Base-by-base conservation (phyloP, 305 asterid genomes). In the Lippia alba region DNA sequence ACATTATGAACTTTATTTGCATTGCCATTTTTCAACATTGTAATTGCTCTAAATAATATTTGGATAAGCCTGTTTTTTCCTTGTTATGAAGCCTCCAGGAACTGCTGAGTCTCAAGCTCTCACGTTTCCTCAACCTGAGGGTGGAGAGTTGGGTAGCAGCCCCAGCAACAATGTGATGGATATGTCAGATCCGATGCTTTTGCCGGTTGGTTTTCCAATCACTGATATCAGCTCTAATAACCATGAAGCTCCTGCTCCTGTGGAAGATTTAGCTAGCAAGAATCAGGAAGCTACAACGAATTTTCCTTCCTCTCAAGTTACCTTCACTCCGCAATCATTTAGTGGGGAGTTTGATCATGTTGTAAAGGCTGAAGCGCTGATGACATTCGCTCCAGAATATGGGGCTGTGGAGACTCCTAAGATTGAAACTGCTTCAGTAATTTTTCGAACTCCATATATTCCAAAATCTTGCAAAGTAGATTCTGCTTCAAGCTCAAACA, bases 371-470 rank as follows among this genome's bases (percentile, higher is more conserved):
- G 99, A 95, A 83, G 99, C 98, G 17, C 74, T 91, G 72, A 86
- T 95, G 93, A 89, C 99, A 76, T 95, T 95, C 78, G 98, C 99
- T 72, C 94, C 96, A 16, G 97, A 95, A 80, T 95, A 89, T 74
- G 96, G 98, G 68, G 97, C 96, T 55, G 96, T 95, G 70, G 92
- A 95, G 80, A 79, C 96, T 83, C 80, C 92, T 65, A 76, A 81
- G 75, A 80, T 79, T 79, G 97, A 89, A 79, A 72, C 74, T 46
- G 76, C 96, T 61, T 84, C 96, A 1, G 84, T 81, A 16, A 85
- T 92, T 65, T 88, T 95, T 75, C 86, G 81, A 78, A 95, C 92
- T 75, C 99, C 99, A 0, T 95, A 95, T 75, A 64, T 92, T 70
- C 99, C 99, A 1, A 85, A 85, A 74, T 87, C 94, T 17, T 78